Evolutionary conservation across 495 filamentous ascomycete species (phyloP).

Genomic region (Parathielavia hyrcaniae): DNA sequence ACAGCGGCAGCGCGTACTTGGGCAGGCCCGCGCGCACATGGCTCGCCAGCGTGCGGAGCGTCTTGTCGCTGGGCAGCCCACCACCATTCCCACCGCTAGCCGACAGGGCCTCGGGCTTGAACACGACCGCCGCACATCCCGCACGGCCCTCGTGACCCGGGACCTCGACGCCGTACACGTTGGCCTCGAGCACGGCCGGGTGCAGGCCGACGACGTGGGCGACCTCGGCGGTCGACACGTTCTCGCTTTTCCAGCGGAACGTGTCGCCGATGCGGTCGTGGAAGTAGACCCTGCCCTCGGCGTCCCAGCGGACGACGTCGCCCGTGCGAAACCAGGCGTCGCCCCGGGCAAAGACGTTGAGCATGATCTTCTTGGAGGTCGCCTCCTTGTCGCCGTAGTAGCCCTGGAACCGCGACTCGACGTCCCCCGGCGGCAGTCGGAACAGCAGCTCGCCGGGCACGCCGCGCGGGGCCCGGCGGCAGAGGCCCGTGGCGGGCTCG

Average conservation of each 20-base stretch:
- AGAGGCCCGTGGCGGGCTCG: constrained; percentile 67
- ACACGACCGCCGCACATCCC: constrained; percentile 68
- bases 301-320: constrained; percentile 68
- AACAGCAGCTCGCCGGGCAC: constrained; percentile 79
- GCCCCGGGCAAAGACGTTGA: constrained; percentile 69
- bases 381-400: constrained; percentile 76
- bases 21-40: constrained; percentile 56
- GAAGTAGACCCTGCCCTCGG: constrained; percentile 74
- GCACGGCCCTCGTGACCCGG: constrained; percentile 82
- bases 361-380: constrained; percentile 70
- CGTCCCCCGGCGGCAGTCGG: constrained; percentile 59
- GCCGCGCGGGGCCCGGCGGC: constrained; percentile 51
- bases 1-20: constrained; percentile 70
- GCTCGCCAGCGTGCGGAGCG: constrained; percentile 53
- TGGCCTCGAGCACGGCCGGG: constrained; percentile 64
- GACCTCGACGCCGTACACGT: constrained; percentile 80
- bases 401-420: constrained; percentile 67
- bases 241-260: constrained; percentile 93
- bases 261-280: constrained; percentile 90
- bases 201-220: constrained; percentile 64
- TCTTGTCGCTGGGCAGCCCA: constrained; percentile 29
- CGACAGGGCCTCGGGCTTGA: constrained; percentile 32
- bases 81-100: neutral
- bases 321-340: constrained; percentile 86
- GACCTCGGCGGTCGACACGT: constrained; percentile 82